A percentile compares a stretch with the other conserved stretches of the same genome.
phyloP scores from a whole-genome alignment of 208 protist genomes.

The Leishmania tarentolae region DNA sequence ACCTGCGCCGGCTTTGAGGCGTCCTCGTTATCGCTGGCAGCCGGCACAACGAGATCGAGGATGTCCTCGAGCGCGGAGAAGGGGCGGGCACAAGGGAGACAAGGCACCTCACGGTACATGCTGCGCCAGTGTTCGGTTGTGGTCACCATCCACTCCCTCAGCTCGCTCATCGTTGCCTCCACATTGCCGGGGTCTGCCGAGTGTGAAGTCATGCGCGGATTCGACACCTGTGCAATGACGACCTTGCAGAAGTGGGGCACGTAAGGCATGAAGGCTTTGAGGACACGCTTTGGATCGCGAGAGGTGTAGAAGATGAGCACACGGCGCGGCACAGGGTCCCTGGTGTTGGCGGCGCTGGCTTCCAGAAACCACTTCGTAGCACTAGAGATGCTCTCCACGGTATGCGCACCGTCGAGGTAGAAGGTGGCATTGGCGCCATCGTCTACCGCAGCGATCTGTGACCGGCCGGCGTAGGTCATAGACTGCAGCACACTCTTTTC shows the following conservation, averaged over 20 bases:
- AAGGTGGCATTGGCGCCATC: constrained; percentile 51
- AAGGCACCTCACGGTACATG: constrained; percentile 75
- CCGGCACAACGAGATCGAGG: constrained; percentile 47
- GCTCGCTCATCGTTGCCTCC: constrained; percentile 32
- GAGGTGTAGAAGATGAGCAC: constrained; percentile 85
- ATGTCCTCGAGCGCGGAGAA: constrained; percentile 69
- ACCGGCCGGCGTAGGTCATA: constrained; percentile 79
- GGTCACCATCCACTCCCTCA: constrained; percentile 38
- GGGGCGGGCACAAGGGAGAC: constrained; percentile 49
- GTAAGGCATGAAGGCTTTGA: constrained; percentile 81
- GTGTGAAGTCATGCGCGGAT: constrained; percentile 45
- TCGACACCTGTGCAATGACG: constrained; percentile 56
- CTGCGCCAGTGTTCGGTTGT: constrained; percentile 62
- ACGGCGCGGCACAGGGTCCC: constrained; percentile 47
- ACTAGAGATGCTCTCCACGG: constrained; percentile 69
- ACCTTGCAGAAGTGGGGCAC: constrained; percentile 65
- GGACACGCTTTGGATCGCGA: constrained; percentile 57
- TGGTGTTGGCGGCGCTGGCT: constrained; percentile 45
- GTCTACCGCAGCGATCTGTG: constrained; percentile 61
- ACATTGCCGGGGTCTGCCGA: constrained; percentile 34
- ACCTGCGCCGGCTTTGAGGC: constrained; percentile 71
- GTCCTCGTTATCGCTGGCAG: constrained; percentile 55
- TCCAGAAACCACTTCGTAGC: constrained; percentile 84
- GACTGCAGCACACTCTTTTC: constrained; percentile 61
- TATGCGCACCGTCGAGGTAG: constrained; percentile 92